Evolutionary conservation across 2,329 filamentous ascomycete species (phyloP), one percentile per base, ranked within the genome.

Genomic region (Phialophora expanda): DNA sequence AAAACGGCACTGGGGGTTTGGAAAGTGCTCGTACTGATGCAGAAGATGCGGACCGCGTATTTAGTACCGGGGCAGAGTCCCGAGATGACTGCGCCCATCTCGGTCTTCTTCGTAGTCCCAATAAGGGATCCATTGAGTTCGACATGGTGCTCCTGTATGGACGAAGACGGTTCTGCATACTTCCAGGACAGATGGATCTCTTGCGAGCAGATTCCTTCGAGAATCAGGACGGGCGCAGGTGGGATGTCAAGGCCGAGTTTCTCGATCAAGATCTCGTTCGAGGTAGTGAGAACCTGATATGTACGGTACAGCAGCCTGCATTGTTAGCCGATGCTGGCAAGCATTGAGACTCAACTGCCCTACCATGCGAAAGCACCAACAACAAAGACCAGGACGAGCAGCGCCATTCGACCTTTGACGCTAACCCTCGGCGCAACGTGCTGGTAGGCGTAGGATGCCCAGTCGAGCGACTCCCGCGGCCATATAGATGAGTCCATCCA

Each of bases 231-330:
- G 60, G 95, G 95, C 26, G 92, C 85, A 69, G 93, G 89, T 67
- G 95, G 95, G 59, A 99, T 94, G 75, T 99, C 95, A 76, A 98
- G 89, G 66, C 94, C 93, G 56, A 99, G 87, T 57, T 97, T 91
- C 72, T 89, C 89, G 73, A 98, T 93, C 56, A 99, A 87, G 70
- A 96, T 89, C 64, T 94, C 91, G 64, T 97, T 92, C 26, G 94
- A 93, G 73, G 94, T 97, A 79, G 91, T 90, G 61, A 97, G 84
- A 44, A 96, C 95, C 76, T 93, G 91, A 81, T 90, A 92, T 68
- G 92, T 91, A 75, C 95, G 89, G 77, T 91, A 90, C 66, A 93
- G 84, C 67, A 97, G 85, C 92, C 92, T 95, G 70, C 26, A 32
- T 63, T 20, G 64, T 62, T 53, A 65, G 59, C 34, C 22, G n/a